Base-by-base conservation (phyloP, 2,329 filamentous ascomycete genomes). In the Ascochyta viciae-villosae region DNA sequence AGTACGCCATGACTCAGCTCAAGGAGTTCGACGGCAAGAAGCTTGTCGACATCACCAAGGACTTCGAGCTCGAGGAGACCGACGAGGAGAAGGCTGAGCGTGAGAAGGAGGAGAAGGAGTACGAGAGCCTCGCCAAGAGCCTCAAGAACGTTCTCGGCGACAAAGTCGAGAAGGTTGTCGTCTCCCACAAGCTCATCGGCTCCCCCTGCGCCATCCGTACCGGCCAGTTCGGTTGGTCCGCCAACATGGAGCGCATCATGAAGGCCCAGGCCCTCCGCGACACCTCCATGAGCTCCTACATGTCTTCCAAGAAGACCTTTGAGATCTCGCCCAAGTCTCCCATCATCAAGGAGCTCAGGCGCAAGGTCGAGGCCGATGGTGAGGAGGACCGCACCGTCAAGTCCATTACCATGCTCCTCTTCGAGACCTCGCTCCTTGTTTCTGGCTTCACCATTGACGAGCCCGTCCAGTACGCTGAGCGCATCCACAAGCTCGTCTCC, bases 171-270 rank as follows among this genome's bases (percentile, higher is more conserved):
- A 99, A 99, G 90, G 95, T 99, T 37, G 93, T 99, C 64, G 94
- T 99, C 78, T 94, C 89, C 68, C 91, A 98, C 90, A 98, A 98
- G 89, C 89, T 99, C 59, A 87, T 90, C 71, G 90, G 90, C 77
- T 87, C 95, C 65, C 95, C 95, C 76, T 98, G 95, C 82, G 95
- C 95, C 78, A 98, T 99, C 86, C 94, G 95, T 81, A 99, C 95
- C 70, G 95, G 95, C 76, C 95, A 98, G 84, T 99, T 99, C 81
- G 95, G 95, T 82, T 99, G 95, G 95, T 98, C 94, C 55, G 95
- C 95, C 78, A 99, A 99, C 88, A 99, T 99, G 95, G 95, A 99
- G 88, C 95, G 95, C 86, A 99, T 99, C 89, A 99, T 99, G 95
- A 99, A 99, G 90, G 95, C 95, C 26, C 95, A 99, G 86, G 95